Conservation (phyloP, 768 basidiomycete genomes). For the Phlegmacium glaucopus region DNA sequence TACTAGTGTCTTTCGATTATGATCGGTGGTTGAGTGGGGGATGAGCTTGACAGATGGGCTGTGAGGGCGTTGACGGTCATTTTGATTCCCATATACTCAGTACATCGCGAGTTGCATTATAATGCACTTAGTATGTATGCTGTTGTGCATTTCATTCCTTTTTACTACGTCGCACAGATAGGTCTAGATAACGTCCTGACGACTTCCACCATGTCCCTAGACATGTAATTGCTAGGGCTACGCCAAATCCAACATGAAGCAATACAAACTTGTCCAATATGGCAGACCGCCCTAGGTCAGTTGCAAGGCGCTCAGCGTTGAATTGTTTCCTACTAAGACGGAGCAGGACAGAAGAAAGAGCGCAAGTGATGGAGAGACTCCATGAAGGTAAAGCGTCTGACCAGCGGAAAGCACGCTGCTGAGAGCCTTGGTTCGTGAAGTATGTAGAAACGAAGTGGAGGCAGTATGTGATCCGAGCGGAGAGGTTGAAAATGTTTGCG, state of each 20-base stretch:
- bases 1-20: constrained; percentile 50
- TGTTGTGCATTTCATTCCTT: background rate
- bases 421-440: constrained; percentile 31
- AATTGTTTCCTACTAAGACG: constrained; percentile 20
- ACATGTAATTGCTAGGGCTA: constrained; percentile 21
- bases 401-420: constrained; percentile 18
- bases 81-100: too few species aligned
- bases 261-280: constrained; percentile 24
- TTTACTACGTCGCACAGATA: constrained; percentile 1
- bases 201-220: constrained; percentile 29
- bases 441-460: constrained; percentile 45
- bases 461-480: constrained; percentile 60
- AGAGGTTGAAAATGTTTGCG: constrained; percentile 69
- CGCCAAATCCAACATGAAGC: constrained; percentile 33
- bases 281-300: constrained; percentile 19
- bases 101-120: too few species aligned
- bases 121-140: too few species aligned
- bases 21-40: constrained; percentile 38
- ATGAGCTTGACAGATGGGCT: background rate
- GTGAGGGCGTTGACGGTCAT: too few species aligned
- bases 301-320: constrained; percentile 16
- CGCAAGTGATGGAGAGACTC: constrained; percentile 16
- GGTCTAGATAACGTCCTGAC: constrained; percentile 9
- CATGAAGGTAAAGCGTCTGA: constrained; percentile 21
- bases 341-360: constrained; percentile 26